Base-by-base conservation (phyloP, 2,329 filamentous ascomycete species). In the Blumeriella jaapii region DNA sequence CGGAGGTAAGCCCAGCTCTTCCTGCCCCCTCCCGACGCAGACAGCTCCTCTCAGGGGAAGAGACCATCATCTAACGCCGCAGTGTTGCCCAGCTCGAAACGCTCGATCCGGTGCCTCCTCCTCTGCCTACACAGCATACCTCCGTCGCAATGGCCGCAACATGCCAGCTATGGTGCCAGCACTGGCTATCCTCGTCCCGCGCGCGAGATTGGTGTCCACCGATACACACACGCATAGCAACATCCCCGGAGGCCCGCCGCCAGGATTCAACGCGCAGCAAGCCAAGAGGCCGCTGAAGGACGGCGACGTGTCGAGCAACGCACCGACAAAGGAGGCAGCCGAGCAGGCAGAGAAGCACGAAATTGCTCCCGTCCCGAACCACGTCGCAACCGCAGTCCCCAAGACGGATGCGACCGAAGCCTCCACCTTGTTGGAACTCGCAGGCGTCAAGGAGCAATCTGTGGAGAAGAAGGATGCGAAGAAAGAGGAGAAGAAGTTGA, bases 401-500 rank as follows among this genome's bases (percentile, higher is more conserved):
- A 57, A 57, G 38, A 54, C 52, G 6, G 51, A 52, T 47, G 46
- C 49, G 18, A 46, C 41, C 2, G 52, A 56, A 20, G 43, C 48
- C 7, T 28, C 53, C 17, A 49, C 45, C 3, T 59, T 84, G 49
- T 67, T 65, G 11, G 77, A 82, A 52, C 60, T 84, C 23, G 74
- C 71, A 5, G 67, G 68, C 7, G 66, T 69, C 45, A 84, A 80
- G 61, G 67, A 78, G 46, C 73, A 71, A 34, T 57, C 67, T 0
- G 59, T 70, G 6, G 68, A 74, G 38, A 75, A 76, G 54, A 69
- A 74, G 47, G 74, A 82, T 38, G 61, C 60, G 60, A 68, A 76
- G 49, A 80, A 82, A 59, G 78, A 82, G 42, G 71, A 79, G 50
- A 85, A 87, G 65, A 95, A 94, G 57, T 63, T 94, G 61, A 94